phyloP scores from a whole-genome alignment of 2,329 filamentous ascomycete species.

The Monosporascus sp. region DNA sequence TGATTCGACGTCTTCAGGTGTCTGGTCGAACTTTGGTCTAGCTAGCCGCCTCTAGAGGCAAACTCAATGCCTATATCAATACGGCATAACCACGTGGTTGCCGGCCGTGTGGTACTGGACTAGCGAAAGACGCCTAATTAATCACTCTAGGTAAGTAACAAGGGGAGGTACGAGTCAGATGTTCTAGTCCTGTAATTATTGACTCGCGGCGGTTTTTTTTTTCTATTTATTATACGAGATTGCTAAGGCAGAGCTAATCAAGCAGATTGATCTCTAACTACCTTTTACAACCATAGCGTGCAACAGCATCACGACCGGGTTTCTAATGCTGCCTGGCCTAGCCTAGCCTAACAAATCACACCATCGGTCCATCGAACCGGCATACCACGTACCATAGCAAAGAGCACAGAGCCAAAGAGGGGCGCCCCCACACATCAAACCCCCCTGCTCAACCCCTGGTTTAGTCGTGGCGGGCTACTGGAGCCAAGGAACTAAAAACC shows the following conservation, averaged over 20 bases:
- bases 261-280: not conserved
- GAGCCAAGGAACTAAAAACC: not conserved
- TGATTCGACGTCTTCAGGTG: not conserved
- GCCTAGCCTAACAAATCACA: not conserved
- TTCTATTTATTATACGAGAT: not conserved
- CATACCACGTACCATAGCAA: not conserved
- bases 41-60: not conserved
- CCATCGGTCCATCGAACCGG: not conserved
- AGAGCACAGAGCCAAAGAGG: not conserved
- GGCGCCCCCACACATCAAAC: not conserved
- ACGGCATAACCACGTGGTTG: not conserved
- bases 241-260: not conserved
- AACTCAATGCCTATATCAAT: not conserved
- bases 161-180: no score
- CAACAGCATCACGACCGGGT: not conserved
- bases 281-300: not conserved
- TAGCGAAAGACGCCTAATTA: no score
- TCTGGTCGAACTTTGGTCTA: not conserved
- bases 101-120: not conserved
- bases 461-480: not conserved
- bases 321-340: not conserved
- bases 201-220: not conserved
- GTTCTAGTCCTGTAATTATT: no score
- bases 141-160: no score
- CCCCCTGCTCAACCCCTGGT: not conserved